Percentiles rank a stretch among this genome's conserved stretches.
These are phyloP conservation scores for Peterozyma toletana DNA, from an alignment of 805 yeast species.

Conservation along the genomic window DNA sequence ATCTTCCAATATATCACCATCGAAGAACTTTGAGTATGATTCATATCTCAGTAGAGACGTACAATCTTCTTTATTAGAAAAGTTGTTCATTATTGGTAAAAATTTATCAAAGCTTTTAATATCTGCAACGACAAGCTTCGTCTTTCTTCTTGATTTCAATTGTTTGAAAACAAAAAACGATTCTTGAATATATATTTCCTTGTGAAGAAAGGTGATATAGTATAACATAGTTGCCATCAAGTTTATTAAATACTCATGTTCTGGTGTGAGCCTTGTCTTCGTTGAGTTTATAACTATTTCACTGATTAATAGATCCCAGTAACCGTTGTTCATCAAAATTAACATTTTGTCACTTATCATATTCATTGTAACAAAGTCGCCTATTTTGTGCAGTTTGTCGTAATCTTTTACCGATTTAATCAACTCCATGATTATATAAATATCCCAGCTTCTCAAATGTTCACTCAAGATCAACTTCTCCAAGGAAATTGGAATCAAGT, in stretches of 20 bases:
- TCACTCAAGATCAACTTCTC: neutral
- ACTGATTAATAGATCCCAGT: constrained; percentile 7
- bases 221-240: constrained; percentile 6
- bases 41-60: no score
- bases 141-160: neutral
- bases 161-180: constrained; percentile 4
- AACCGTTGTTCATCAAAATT: constrained; percentile 2
- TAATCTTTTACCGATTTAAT: neutral
- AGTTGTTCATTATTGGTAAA: no score
- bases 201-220: constrained; percentile 5
- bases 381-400: neutral
- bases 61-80: no score
- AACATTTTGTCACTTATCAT: neutral
- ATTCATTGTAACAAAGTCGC: constrained; percentile 3
- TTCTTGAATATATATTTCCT: constrained; percentile 2
- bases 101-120: no score
- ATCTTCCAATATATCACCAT: constrained; percentile 2
- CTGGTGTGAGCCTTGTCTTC: constrained; percentile 1
- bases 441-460: constrained; percentile 6
- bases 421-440: constrained; percentile 1
- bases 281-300: constrained; percentile 4
- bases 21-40: constrained; percentile 1
- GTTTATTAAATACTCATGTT: constrained; percentile 1
- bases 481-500: neutral
- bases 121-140: no score